A percentile compares a stretch with the other conserved stretches of the same genome.
These are phyloP conservation scores for Geotrichum phurueaensis DNA, from an alignment of 1,139 yeast species.

Conservation along the genomic window DNA sequence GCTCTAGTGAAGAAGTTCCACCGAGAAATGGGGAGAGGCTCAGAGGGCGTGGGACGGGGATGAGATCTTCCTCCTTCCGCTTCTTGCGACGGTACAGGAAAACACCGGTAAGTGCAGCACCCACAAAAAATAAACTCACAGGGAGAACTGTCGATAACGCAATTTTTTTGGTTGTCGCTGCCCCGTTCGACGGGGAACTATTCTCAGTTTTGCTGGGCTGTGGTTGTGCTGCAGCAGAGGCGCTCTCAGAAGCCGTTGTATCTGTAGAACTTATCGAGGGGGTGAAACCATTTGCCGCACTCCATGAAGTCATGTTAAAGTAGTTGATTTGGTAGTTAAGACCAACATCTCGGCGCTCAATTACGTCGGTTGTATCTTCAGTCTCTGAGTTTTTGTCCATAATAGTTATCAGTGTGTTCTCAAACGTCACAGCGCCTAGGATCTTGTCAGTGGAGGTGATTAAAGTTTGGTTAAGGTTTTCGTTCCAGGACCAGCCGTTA, in stretches of 20 bases:
- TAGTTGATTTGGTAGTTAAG: conserved; percentile 7
- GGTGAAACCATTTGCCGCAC: not conserved
- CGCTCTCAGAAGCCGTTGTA: conserved; percentile 19
- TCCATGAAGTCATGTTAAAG: conserved; percentile 15
- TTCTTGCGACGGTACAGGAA: conserved; percentile 13
- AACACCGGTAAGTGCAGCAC: conserved; percentile 26
- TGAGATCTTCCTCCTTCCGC: conserved; percentile 6
- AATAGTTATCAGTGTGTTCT: conserved; percentile 38
- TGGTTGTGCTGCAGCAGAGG: conserved; percentile 5
- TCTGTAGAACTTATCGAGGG: conserved; percentile 16
- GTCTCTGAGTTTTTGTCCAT: conserved; percentile 5
- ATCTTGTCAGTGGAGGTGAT: conserved; percentile 20
- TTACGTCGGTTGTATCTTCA: not conserved
- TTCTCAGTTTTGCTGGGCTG: not conserved
- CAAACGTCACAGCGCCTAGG: conserved; percentile 40
- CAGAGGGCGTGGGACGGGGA: conserved; percentile 13
- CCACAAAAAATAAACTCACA: conserved; percentile 23
- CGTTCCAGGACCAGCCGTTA: conserved; percentile 44
- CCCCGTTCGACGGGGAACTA: not conserved
- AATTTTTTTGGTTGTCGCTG: conserved; percentile 27
- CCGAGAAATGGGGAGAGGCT: conserved; percentile 15
- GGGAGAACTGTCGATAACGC: conserved; percentile 36
- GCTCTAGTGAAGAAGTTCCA: conserved; percentile 4
- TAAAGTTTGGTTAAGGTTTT: conserved; percentile 20
- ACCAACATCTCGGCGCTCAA: not conserved